These are phyloP conservation scores for Trifolium dubium DNA, from an alignment of 306 rosid genomes.

Conservation along the genomic window DNA sequence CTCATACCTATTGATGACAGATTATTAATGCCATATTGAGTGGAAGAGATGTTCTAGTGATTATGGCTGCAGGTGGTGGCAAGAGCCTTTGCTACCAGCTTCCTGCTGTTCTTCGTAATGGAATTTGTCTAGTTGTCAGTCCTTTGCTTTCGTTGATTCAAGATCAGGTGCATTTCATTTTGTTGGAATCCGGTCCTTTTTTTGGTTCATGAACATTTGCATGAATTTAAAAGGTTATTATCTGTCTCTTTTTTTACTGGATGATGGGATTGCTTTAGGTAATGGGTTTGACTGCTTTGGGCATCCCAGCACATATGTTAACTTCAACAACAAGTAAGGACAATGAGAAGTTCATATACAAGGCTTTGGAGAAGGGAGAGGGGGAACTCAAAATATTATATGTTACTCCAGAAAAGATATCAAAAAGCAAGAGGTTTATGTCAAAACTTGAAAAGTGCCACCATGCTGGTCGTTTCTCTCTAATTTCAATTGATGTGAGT, in stretches of 20 bases:
- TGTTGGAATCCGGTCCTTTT: constrained; percentile 28
- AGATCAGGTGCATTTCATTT: constrained; percentile 77
- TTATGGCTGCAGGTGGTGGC: constrained; percentile 99
- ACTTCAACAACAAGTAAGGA: constrained; percentile 85
- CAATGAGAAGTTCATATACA: constrained; percentile 78
- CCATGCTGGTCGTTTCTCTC: constrained; percentile 80
- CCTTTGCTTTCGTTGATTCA: constrained; percentile 92
- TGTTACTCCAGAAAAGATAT: constrained; percentile 96
- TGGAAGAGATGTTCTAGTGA: constrained; percentile 85
- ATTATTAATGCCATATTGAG: constrained; percentile 91
- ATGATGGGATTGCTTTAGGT: constrained; percentile 59
- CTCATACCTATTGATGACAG: constrained; percentile 47
- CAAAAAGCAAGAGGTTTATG: constrained; percentile 99
- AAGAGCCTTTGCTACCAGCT: constrained; percentile 98
- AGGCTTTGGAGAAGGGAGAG: constrained; percentile 89
- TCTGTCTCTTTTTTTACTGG: constrained; percentile 13
- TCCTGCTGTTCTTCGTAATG: constrained; percentile 85
- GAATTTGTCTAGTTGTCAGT: constrained; percentile 92
- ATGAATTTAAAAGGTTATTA: constrained; percentile 21
- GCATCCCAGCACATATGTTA: constrained; percentile 85
- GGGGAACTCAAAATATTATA: constrained; percentile 78
- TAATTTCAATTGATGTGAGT: constrained; percentile 90
- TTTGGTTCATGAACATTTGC: neutral
- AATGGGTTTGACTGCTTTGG: constrained; percentile 91
- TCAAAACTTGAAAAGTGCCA: constrained; percentile 97